Evolutionary conservation across 2,329 filamentous ascomycete species (phyloP).

Genomic region (Fusarium tjaetaba): DNA sequence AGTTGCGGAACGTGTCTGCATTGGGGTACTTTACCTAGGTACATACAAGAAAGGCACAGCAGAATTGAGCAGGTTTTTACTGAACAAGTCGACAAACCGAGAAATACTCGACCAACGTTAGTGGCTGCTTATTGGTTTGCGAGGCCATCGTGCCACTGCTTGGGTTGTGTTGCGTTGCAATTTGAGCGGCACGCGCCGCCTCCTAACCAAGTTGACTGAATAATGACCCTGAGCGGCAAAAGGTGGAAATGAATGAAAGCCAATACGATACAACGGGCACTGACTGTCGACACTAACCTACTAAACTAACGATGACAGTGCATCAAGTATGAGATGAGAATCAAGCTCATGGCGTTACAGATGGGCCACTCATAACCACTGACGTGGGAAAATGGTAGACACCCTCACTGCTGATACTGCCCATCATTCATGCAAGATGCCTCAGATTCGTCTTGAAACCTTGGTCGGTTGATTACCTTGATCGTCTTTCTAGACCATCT

Average conservation of each 20-base stretch:
- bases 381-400: conserved; percentile 1
- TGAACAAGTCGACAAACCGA: not conserved
- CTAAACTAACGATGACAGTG: not conserved
- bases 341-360: conserved; percentile 3
- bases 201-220: not conserved
- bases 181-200: conserved; percentile 3
- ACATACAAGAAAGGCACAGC: not conserved
- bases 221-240: not conserved
- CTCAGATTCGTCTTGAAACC: not conserved
- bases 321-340: conserved; percentile 2
- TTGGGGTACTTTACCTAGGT: not conserved
- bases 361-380: not conserved
- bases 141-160: conserved; percentile 9
- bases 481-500: not conserved
- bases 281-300: not conserved
- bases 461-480: not conserved
- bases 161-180: not conserved
- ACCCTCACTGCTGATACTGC: conserved; percentile 11
- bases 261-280: not conserved
- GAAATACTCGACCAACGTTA: not conserved
- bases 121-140: not conserved
- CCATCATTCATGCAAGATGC: conserved; percentile 6
- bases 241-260: not conserved
- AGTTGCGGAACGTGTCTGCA: not conserved
- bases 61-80: not conserved